Evolutionary conservation across 148 eudicot genomes (phyloP).

Genomic region (Simmondsia chinensis): DNA sequence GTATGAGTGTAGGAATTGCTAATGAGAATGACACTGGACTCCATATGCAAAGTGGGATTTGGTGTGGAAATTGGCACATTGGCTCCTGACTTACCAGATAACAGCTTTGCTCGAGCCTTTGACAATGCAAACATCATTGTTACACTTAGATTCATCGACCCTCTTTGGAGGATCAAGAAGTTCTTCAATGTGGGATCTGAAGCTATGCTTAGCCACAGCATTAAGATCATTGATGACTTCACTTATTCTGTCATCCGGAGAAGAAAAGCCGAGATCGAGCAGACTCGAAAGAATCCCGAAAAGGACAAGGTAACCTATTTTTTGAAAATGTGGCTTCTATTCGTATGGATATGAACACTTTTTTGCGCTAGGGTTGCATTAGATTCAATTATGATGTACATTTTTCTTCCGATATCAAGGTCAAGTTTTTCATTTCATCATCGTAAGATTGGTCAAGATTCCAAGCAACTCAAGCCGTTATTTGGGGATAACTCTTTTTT

Average conservation of each 20-base stretch:
- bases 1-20: slow-evolving; percentile 48
- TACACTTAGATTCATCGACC: slow-evolving; percentile 84
- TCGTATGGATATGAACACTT: too few species aligned
- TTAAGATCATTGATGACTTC: slow-evolving; percentile 65
- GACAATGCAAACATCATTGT: slow-evolving; percentile 82
- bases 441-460: too few species aligned
- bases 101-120: slow-evolving; percentile 68
- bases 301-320: slow-evolving; percentile 45
- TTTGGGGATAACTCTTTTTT: too few species aligned
- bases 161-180: slow-evolving; percentile 80
- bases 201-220: slow-evolving; percentile 68
- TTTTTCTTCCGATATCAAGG: too few species aligned
- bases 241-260: slow-evolving; percentile 78
- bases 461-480: too few species aligned
- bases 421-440: too few species aligned
- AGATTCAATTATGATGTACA: too few species aligned
- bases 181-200: slow-evolving; percentile 76
- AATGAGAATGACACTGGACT: slow-evolving; percentile 95
- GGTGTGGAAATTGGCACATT: slow-evolving; percentile 93
- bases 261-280: slow-evolving; percentile 63
- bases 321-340: too few species aligned
- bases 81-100: slow-evolving; percentile 62
- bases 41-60: slow-evolving; percentile 96
- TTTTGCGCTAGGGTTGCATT: too few species aligned
- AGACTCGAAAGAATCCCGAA: slow-evolving; percentile 25